These are phyloP conservation scores for Scleroderma citrinum DNA, from an alignment of 768 basidiomycete genomes.

Conservation along the genomic window DNA sequence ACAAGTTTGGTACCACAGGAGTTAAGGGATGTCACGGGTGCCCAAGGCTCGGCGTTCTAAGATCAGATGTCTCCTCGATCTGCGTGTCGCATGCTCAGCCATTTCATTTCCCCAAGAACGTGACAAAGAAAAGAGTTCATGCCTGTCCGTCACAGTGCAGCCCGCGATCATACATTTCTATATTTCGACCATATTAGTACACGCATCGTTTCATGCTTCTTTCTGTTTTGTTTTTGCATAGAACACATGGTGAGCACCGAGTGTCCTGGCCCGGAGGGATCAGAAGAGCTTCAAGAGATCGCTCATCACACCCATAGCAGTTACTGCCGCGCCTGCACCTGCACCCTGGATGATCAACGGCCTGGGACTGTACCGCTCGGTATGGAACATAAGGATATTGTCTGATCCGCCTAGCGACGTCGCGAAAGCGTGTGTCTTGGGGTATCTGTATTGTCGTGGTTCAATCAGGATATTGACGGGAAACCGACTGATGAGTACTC, in stretches of 20 bases:
- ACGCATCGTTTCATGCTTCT: constrained; percentile 1
- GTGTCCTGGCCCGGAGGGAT: neutral
- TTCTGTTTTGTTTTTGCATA: neutral
- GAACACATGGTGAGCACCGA: too few relatives aligned
- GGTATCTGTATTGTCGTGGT: constrained; percentile 54
- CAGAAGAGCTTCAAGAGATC: constrained; percentile 62
- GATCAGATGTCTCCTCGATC: too few relatives aligned
- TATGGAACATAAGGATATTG: constrained; percentile 98
- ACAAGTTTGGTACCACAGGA: too few relatives aligned
- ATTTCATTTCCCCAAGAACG: too few relatives aligned
- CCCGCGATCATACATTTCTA: neutral
- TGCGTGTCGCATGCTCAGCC: too few relatives aligned
- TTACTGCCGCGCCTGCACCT: constrained; percentile 96
- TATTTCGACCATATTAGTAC: neutral
- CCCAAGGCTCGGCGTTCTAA: too few relatives aligned
- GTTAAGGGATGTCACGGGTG: too few relatives aligned
- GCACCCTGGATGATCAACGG: constrained; percentile 94
- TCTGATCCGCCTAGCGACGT: constrained; percentile 94
- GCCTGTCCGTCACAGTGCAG: neutral
- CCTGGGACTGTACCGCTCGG: constrained; percentile 80
- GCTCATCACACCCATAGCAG: constrained; percentile 95
- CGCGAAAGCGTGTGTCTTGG: constrained; percentile 86
- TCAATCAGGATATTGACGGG: too few relatives aligned
- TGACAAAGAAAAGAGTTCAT: neutral
- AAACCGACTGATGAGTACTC: too few relatives aligned